Base-by-base conservation (phyloP, 257 asterid genomes). In the Nicotiana sylvestris region DNA sequence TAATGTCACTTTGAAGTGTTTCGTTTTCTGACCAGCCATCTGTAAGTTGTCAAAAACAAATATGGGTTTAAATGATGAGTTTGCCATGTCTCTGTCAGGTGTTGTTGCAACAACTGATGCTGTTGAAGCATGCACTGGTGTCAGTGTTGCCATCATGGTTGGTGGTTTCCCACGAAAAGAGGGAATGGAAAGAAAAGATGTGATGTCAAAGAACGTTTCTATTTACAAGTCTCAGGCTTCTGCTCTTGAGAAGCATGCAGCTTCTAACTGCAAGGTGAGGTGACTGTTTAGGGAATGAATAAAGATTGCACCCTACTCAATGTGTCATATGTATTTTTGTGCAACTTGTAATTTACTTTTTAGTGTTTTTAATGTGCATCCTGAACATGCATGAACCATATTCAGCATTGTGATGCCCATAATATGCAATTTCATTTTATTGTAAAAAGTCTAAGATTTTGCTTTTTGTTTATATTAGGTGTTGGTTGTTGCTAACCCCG, bases 81-180 rank as follows among this genome's bases (percentile, higher is more conserved):
- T 49, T 25, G 2, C 37, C 0, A n/a, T 18, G 74, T 65, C 21
- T 25, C 8, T 49, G 49, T 82, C 90, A 95, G 98, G 99, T 86
- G 99, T 93, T 66, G 97, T 95, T 83, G 99, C 99, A 13, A 93
- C 99, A 27, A 93, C 98, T 85, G 98, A 95, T 87, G 97, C 82
- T 55, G 89, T 87, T 72, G 95, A 93, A 90, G 99, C 95, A 81
- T 95, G 99, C 86, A 86, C 90, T 43, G 99, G 97, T 82, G 98
- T 95, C 85, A 93, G 85, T 5, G 69, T 95, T 82, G 99, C 98
- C 66, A 91, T 95, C 25, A 93, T 93, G 98, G 99, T 95, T 84
- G 99, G 98, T 82, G 99, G 99, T 4, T 95, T 95, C 92, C 99
- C 99, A 0, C 91, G 99, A 90, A 95, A 95, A 87, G 99, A 95